Evolutionary conservation across 192 early-diverging fungal species (phyloP), one percentile per base, ranked within the genome.

Genomic region (Bifiguratus adelaidae): DNA sequence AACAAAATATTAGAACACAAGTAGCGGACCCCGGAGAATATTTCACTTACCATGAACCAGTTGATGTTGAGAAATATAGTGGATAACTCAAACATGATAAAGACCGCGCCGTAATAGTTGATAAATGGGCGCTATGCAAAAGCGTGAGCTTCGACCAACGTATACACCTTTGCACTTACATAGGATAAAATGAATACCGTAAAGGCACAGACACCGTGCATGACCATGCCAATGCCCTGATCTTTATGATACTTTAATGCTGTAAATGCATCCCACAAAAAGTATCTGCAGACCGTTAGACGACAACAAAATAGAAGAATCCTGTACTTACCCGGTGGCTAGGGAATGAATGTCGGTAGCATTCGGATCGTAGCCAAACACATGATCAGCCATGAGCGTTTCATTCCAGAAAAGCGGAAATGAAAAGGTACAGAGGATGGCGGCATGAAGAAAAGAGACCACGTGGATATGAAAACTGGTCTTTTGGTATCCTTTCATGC

Each of bases 51-150:
- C 71, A 80, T 61, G 48, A 80, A 71, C 90, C 90, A 96, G 72
- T 93, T 83, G 50, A 83, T 71, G 60, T 93, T 92, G 29, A 96
- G 71, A 51, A 92, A 92, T 9, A 85, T 82, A 7, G 90, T 92
- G 50, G 74, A 80, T 13, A 89, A 60, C 63, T 95, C 92, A 62
- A 81, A 91, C 79, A 95, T 78, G 33, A 96, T 73, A 52, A 91
- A 91, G 12, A 80, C 76, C 7, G 82, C 71, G 16, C 89, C 92
- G 53, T 86, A 93, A 67, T 88, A 89, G 56, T 81, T 78, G 34
- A 92, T 59, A 48, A 86, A 86, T 16, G 92, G 92, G 38, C 71
- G 68, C 80, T 85, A 71, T 30, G 27, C 47, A 34, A 41, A 46
- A n/a, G n/a, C n/a, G n/a, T n/a, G n/a, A n/a, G n/a, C 13, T n/a